These are phyloP conservation scores for Strobilomyces dryophilus DNA, from an alignment of 768 basidiomycete genomes.

Conservation along the genomic window DNA sequence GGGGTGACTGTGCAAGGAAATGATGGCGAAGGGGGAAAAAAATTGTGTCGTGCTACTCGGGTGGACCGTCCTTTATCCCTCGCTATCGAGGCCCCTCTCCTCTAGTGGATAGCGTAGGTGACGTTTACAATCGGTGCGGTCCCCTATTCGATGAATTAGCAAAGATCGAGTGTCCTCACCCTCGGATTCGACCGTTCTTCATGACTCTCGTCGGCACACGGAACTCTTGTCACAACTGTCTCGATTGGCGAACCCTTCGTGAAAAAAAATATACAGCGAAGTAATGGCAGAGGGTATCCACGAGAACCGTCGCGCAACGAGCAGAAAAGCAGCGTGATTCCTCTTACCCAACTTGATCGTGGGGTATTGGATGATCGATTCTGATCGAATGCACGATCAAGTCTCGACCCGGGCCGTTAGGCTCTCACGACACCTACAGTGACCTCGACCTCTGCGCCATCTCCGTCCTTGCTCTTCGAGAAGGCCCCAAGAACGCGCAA, in stretches of 20 bases:
- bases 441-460: slow-evolving; percentile 51
- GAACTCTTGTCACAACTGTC: slow-evolving; percentile 2
- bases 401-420: slow-evolving; percentile 18
- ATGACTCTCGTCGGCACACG: neutral
- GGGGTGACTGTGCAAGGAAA: neutral
- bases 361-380: too few relatives aligned
- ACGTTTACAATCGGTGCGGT: neutral
- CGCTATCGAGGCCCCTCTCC: slow-evolving; percentile 16
- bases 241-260: slow-evolving; percentile 3
- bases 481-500: slow-evolving; percentile 58
- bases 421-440: slow-evolving; percentile 72
- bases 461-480: slow-evolving; percentile 30
- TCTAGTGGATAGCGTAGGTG: slow-evolving; percentile 7
- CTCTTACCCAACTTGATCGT: neutral
- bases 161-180: slow-evolving; percentile 17
- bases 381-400: slow-evolving; percentile 10
- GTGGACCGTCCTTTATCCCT: slow-evolving; percentile 9
- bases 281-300: slow-evolving; percentile 11
- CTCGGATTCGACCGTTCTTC: neutral
- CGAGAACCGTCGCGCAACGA: neutral
- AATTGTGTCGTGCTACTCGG: neutral
- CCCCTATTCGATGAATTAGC: neutral
- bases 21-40: neutral
- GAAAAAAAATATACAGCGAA: slow-evolving; percentile 2
- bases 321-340: slow-evolving; percentile 5